Conservation (phyloP, 106 monocot genomes). For the Acorus gramineus region DNA sequence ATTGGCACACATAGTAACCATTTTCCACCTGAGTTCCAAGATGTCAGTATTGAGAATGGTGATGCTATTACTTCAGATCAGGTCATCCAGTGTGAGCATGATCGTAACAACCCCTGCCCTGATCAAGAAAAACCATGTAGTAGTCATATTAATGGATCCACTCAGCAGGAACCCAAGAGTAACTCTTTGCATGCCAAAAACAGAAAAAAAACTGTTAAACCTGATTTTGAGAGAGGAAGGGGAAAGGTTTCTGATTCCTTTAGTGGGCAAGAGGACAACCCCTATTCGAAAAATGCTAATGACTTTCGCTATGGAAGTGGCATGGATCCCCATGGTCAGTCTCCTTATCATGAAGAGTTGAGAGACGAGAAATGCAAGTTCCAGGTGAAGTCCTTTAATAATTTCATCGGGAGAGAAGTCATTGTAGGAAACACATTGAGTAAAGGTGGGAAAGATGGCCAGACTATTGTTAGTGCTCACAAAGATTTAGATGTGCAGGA, state of each 20-base stretch:
- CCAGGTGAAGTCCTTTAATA: constrained; percentile 3
- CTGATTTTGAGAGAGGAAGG: constrained; percentile 15
- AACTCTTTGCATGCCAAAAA: constrained; percentile 12
- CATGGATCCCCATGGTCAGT: constrained; percentile 8
- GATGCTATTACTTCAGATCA: constrained; percentile 6
- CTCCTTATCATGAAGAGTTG: constrained; percentile 7
- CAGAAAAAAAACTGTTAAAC: constrained; percentile 14
- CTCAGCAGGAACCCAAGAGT: constrained; percentile 17
- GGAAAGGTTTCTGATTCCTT: constrained; percentile 17
- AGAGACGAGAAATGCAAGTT: constrained; percentile 13
- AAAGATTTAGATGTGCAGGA: constrained; percentile 5
- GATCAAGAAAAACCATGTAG: constrained; percentile 12
- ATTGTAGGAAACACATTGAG: background rate
- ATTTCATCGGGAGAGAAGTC: constrained; percentile 1
- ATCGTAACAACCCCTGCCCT: constrained; percentile 1
- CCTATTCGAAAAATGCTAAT: constrained; percentile 5
- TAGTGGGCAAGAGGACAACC: constrained; percentile 12
- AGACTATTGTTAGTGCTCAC: background rate
- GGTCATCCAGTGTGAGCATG: constrained; percentile 7
- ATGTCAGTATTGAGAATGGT: constrained; percentile 5
- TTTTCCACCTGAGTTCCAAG: constrained; percentile 15
- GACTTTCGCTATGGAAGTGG: constrained; percentile 7
- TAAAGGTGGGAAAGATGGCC: constrained; percentile 5
- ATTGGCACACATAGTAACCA: constrained; percentile 12
- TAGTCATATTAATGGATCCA: constrained; percentile 10